Base-by-base conservation (phyloP, 2,329 filamentous ascomycete species). In the Cladophialophora immunda region DNA sequence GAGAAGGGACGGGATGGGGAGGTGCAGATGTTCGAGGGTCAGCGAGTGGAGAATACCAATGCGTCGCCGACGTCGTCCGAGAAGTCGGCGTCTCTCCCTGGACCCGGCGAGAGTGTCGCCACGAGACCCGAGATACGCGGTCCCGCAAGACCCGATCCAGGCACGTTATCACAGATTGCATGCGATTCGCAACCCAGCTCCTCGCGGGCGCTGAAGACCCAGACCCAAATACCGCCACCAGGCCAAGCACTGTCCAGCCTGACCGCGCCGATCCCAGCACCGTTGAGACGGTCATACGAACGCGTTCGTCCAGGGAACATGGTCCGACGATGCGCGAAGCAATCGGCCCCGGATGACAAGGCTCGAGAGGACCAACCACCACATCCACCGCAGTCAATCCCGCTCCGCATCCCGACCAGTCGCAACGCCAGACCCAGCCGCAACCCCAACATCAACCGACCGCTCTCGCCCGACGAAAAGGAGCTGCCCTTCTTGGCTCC, bases 401-500 rank as follows among this genome's bases (percentile, higher is more conserved):
- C 30, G 13, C 2, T 32, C 52, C 52, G 52, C 52, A 32, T 34
- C 13, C n/a, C 52, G 27, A 32, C 52, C 52, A n/a, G 13, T 32
- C 45, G 22, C 19, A 25, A 9, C 19, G 19, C 19, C 45, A 50
- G 6, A 22, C 30, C 52, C 30, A 36, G 19, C 25, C 52, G 54
- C 9, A 41, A 55, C 22, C 50, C 38, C 6, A 22, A 27, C 34
- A 47, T 55, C 15, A 38, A 27, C 19, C 57, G 36, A 19, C 27
- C 38, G 19, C n/a, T 59, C 13, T 34, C 57, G 7, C 9, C 38
- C 6, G 36, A 45, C 7, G 57, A 59, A 29, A 53, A 52, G 17
- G 47, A 55, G 6, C 52, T 62, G 32, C 60, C 60, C 2, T 62
- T 47, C 52, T 15, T 32, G 22, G 1, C 34, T 27, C 25, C 52